These are phyloP conservation scores for Trichosporon sp. DNA, from an alignment of 1,284 basidiomycete genomes.

Conservation along the genomic window DNA sequence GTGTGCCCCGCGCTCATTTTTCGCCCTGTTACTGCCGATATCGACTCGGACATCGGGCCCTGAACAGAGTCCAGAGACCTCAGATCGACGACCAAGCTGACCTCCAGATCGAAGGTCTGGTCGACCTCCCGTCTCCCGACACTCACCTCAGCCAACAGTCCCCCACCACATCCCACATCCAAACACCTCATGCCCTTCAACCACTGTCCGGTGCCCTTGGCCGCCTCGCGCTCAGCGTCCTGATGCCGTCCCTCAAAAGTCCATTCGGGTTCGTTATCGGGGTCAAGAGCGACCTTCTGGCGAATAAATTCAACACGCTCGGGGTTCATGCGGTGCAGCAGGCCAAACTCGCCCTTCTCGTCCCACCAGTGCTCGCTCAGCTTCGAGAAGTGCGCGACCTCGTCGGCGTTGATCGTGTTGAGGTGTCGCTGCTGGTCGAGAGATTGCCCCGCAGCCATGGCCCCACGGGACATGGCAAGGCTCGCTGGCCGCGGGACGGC, in stretches of 20 bases:
- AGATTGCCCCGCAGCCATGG: not conserved
- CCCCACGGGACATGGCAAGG: too few species aligned
- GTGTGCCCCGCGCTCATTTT: too few species aligned
- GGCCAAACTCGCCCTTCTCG: conserved; percentile 80
- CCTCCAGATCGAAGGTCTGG: too few species aligned
- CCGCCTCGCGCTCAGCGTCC: conserved; percentile 38
- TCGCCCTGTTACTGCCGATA: too few species aligned
- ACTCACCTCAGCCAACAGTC: conserved; percentile 80
- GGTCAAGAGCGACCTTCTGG: conserved; percentile 63
- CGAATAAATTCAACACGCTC: conserved; percentile 77
- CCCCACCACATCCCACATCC: conserved; percentile 93
- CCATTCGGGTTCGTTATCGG: conserved; percentile 54
- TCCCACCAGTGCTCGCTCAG: conserved; percentile 97
- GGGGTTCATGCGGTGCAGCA: conserved; percentile 95
- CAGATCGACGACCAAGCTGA: too few species aligned
- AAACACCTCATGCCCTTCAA: conserved; percentile 64
- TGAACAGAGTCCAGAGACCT: too few species aligned
- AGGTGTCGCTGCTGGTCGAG: conserved; percentile 15
- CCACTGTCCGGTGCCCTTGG: conserved; percentile 40
- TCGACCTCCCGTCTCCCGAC: too few species aligned
- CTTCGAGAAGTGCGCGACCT: conserved; percentile 87
- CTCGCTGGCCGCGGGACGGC: too few species aligned
- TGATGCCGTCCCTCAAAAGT: conserved; percentile 41
- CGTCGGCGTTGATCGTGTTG: conserved; percentile 63
- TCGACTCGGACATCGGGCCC: too few species aligned